Evolutionary conservation across 768 basidiomycete genomes (phyloP), one percentile per base, ranked within the genome.

Genomic region (Hygrophorus pudorinus): DNA sequence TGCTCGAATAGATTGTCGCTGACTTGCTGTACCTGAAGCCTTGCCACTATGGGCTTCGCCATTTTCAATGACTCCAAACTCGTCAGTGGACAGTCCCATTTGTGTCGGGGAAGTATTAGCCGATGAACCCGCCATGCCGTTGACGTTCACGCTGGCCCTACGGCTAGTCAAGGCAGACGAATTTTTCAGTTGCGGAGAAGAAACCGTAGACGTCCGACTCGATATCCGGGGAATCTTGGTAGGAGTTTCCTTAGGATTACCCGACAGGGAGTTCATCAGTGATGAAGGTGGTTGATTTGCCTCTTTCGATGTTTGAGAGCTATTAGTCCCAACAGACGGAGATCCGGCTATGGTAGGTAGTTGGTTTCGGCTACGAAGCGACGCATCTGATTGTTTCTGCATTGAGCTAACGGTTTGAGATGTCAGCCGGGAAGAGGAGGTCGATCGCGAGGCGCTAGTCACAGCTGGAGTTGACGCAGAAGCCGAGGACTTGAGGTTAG

Each of bases 341-440:
- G 91, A 93, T 27, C 92, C 92, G 24, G 91, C 89, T 45, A 94
- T 94, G 9, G 92, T 92, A 7, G 90, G 91, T 8, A 94, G 66
- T 52, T 81, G 78, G 56, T 78, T 76, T 48, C 85, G 79, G 41
- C 65, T 75, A 16, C 88, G 81, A 42, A 89, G 72, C 24, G 88
- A 89, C 5, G 78, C 67, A 57, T 91, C 88, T 10, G 88, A 87
- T 46, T 83, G 83, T 58, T 89, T 89, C 59, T 86, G 85, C 79
- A 89, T 75, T 1, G 87, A 88, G 56, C 84, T 89, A 48, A 78
- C 76, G 21, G 89, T 89, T 54, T 89, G 88, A 1, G 85, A 74
- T n/a, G 81, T 85, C 42, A 76, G 66, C 35, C 85, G 71, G 45
- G 83, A 81, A 1, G 77, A 71, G 20, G 74, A 71, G 33, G 66